Conservation (phyloP, 2,329 filamentous ascomycete species). For the Coniella lustricola region DNA sequence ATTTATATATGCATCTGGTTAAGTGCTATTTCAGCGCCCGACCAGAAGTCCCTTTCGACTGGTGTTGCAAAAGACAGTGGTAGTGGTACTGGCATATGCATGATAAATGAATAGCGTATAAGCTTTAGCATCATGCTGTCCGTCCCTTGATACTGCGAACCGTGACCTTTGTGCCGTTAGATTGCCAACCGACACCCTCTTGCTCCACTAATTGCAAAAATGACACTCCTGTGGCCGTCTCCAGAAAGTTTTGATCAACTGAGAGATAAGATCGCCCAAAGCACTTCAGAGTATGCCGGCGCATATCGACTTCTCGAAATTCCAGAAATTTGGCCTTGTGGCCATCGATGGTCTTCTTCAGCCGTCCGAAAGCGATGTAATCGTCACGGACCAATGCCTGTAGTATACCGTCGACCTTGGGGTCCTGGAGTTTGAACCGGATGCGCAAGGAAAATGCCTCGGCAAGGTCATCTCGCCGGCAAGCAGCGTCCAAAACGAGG, state of each 20-base stretch:
- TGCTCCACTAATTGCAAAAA: slow-evolving; percentile 65
- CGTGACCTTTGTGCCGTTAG: slow-evolving; percentile 65
- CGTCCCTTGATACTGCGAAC: slow-evolving; percentile 54
- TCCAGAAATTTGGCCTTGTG: slow-evolving; percentile 75
- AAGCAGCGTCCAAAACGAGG: slow-evolving; percentile 80
- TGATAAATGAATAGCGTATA: no score
- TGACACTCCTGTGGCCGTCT: slow-evolving; percentile 57
- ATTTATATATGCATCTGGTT: no score
- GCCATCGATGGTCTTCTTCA: slow-evolving; percentile 68
- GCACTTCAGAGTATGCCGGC: slow-evolving; percentile 75
- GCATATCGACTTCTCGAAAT: slow-evolving; percentile 68
- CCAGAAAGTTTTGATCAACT: slow-evolving; percentile 62
- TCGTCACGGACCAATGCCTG: slow-evolving; percentile 71
- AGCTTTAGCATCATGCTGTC: slow-evolving; percentile 17
- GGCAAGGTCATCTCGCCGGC: slow-evolving; percentile 67
- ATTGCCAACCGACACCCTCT: slow-evolving; percentile 78
- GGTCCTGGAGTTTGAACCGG: slow-evolving; percentile 54
- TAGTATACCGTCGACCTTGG: slow-evolving; percentile 63
- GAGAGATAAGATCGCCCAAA: slow-evolving; percentile 74
- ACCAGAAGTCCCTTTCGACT: no score
- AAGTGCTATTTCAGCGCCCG: no score
- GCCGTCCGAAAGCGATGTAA: slow-evolving; percentile 69
- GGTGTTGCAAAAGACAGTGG: no score
- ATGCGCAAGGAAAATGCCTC: slow-evolving; percentile 64
- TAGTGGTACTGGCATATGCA: no score